Percentiles rank a stretch among this genome's conserved stretches.
These are phyloP conservation scores for Trichocomaceae sp. DNA, from an alignment of 2,329 filamentous ascomycete species.

Conservation along the genomic window DNA sequence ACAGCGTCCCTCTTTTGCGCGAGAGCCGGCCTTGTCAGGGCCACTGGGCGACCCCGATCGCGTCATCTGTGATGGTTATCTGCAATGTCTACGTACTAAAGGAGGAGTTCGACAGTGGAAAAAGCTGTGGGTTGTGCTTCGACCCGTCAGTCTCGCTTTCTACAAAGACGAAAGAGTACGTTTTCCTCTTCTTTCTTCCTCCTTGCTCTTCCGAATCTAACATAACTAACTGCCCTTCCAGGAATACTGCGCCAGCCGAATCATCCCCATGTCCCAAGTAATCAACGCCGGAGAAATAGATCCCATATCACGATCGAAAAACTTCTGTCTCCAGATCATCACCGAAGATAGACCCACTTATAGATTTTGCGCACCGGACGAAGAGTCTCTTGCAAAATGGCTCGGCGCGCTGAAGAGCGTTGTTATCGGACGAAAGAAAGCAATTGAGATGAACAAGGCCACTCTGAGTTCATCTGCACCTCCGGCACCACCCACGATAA, in stretches of 20 bases:
- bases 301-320: slow-evolving; percentile 75
- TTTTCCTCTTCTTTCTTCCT: slow-evolving; percentile 9
- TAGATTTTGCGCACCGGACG: slow-evolving; percentile 68
- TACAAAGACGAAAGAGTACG: slow-evolving; percentile 73
- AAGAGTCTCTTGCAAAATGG: slow-evolving; percentile 76
- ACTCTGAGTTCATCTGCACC: background rate
- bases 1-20: slow-evolving; percentile 5
- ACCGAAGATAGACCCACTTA: slow-evolving; percentile 76
- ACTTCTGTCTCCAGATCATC: slow-evolving; percentile 84
- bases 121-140: slow-evolving; percentile 84
- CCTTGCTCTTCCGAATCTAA: background rate
- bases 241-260: slow-evolving; percentile 80
- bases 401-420: slow-evolving; percentile 84
- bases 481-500: slow-evolving; percentile 4
- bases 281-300: slow-evolving; percentile 92
- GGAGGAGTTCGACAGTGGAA: slow-evolving; percentile 85
- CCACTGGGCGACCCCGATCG: slow-evolving; percentile 63
- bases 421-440: slow-evolving; percentile 31
- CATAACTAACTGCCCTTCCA: slow-evolving; percentile 20
- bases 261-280: slow-evolving; percentile 70
- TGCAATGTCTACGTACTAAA: slow-evolving; percentile 76
- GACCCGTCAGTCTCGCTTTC: slow-evolving; percentile 74
- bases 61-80: slow-evolving; percentile 88
- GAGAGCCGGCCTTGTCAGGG: slow-evolving; percentile 5
- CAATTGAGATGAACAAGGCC: slow-evolving; percentile 20